Evolutionary conservation across 2,329 filamentous ascomycete species (phyloP).

Genomic region (Leptodontidium sp.): DNA sequence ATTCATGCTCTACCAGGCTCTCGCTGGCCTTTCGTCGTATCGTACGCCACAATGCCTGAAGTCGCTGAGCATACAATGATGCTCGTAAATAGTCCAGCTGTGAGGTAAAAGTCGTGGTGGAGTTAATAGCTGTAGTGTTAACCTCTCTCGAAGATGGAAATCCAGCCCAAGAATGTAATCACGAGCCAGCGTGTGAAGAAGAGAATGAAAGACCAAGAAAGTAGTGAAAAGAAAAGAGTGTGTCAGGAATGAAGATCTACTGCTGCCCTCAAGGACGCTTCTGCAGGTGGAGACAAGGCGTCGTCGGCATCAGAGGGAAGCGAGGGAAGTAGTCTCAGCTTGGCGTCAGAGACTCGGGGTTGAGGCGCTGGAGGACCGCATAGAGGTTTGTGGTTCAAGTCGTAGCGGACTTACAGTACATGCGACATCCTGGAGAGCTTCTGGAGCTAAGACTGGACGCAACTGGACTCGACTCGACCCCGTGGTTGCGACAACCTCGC

Average conservation of each 20-base stretch:
- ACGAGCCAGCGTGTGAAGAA: conserved; percentile 47
- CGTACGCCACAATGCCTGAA: conserved; percentile 38
- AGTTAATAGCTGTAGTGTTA: conserved; percentile 16
- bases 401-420: conserved; percentile 13
- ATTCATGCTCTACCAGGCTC: conserved; percentile 43
- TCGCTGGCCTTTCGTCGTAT: conserved; percentile 33
- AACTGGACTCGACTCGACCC: conserved; percentile 16
- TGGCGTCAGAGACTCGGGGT: conserved; percentile 19
- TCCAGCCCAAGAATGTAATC: conserved; percentile 39
- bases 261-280: conserved; percentile 25
- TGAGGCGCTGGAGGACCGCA: conserved; percentile 20
- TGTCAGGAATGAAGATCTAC: conserved; percentile 35
- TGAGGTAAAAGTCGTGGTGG: neutral
- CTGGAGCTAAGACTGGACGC: conserved; percentile 15
- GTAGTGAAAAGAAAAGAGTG: conserved; percentile 35
- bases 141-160: conserved; percentile 31
- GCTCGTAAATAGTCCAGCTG: conserved; percentile 26
- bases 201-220: conserved; percentile 34
- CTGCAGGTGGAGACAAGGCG: conserved; percentile 28
- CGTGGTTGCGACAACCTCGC: conserved; percentile 19
- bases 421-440: conserved; percentile 19
- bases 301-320: conserved; percentile 20
- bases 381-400: conserved; percentile 23
- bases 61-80: conserved; percentile 38
- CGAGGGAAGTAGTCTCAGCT: conserved; percentile 23